Conservation (phyloP, 371 early-diverging fungal genomes). For the Mortierella sp. region DNA sequence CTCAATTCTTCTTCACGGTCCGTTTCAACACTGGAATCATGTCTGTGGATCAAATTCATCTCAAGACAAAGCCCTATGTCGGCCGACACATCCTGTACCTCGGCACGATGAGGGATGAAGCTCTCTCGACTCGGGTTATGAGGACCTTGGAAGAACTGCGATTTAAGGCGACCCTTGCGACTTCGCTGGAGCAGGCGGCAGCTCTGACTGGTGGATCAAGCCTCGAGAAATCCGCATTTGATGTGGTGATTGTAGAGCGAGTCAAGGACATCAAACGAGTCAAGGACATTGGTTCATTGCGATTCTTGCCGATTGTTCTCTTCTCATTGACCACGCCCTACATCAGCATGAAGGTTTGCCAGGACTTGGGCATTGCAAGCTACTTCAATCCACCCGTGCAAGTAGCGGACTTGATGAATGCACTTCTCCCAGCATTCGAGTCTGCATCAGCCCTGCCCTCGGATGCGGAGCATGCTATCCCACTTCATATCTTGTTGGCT, state of each 20-base stretch:
- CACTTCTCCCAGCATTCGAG: slow-evolving; percentile 74
- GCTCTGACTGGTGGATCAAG: slow-evolving; percentile 22
- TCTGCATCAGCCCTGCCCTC: slow-evolving; percentile 67
- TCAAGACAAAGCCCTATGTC: slow-evolving; percentile 57
- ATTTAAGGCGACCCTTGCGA: slow-evolving; percentile 55
- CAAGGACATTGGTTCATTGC: slow-evolving; percentile 60
- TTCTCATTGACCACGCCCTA: slow-evolving; percentile 57
- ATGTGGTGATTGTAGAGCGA: slow-evolving; percentile 66
- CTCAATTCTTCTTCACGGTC: slow-evolving; percentile 77
- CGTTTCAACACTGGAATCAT: slow-evolving; percentile 56
- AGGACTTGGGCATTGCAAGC: slow-evolving; percentile 71
- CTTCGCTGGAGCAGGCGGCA: slow-evolving; percentile 55
- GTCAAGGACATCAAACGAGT: slow-evolving; percentile 65
- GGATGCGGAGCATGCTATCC: slow-evolving; percentile 57
- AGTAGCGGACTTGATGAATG: slow-evolving; percentile 68
- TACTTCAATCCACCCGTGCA: slow-evolving; percentile 69
- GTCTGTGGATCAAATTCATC: slow-evolving; percentile 53
- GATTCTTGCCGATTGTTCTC: slow-evolving; percentile 72
- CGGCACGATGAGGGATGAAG: slow-evolving; percentile 56
- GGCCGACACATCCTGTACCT: slow-evolving; percentile 61
- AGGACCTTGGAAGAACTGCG: slow-evolving; percentile 52
- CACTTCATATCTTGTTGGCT: slow-evolving; percentile 78
- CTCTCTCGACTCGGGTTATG: slow-evolving; percentile 37
- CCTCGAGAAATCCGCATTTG: slow-evolving; percentile 53
- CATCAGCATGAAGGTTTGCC: slow-evolving; percentile 68